These are phyloP conservation scores for Polyporus arcularius DNA, from an alignment of 768 basidiomycete species.

Conservation along the genomic window DNA sequence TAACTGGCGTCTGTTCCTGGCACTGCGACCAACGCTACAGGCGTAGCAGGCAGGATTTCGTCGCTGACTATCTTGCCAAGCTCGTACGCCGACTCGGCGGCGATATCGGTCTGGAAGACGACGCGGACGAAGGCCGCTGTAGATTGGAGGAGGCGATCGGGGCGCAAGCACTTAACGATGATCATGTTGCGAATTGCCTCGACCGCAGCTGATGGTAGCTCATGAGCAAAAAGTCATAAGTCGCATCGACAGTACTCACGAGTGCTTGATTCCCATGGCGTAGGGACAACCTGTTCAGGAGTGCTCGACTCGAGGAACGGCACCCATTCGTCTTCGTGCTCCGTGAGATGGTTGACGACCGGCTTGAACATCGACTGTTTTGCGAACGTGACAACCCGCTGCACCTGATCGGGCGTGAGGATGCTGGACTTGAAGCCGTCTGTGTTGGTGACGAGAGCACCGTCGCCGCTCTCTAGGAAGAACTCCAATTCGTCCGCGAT, in stretches of 20 bases:
- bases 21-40: conserved; percentile 89
- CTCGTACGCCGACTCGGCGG: conserved; percentile 71
- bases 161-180: conserved; percentile 88
- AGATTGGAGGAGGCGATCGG: conserved; percentile 87
- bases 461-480: conserved; percentile 86
- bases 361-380: conserved; percentile 78
- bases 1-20: conserved; percentile 99
- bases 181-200: conserved; percentile 76
- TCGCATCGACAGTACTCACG: conserved; percentile 50
- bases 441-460: conserved; percentile 43
- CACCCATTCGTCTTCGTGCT: conserved; percentile 68
- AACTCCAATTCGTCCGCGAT: conserved; percentile 87
- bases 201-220: conserved; percentile 52
- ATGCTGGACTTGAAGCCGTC: conserved; percentile 44
- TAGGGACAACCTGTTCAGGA: conserved; percentile 73
- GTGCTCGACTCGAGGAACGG: conserved; percentile 64
- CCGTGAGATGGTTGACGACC: conserved; percentile 61
- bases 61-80: conserved; percentile 75
- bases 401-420: conserved; percentile 66
- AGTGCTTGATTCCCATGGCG: conserved; percentile 75
- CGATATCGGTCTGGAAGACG: conserved; percentile 82
- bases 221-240: conserved; percentile 15
- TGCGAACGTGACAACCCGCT: conserved; percentile 69
- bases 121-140: conserved; percentile 71
- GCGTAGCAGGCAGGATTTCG: conserved; percentile 80